Percentiles rank a stretch among this genome's conserved stretches.
phyloP scores from a whole-genome alignment of 116 monocot species.

The Papilionanthe hybrid region DNA sequence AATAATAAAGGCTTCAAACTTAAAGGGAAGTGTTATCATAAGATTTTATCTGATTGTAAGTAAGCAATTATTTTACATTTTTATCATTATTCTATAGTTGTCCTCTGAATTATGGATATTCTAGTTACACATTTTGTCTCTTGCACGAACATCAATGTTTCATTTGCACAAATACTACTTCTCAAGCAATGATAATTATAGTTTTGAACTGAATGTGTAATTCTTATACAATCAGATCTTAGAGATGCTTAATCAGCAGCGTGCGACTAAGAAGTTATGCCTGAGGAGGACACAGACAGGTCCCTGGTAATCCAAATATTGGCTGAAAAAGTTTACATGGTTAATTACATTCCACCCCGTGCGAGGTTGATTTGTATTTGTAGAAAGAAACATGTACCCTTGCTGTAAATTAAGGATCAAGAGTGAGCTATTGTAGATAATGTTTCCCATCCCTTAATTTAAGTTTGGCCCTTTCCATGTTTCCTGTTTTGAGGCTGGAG shows the following conservation, averaged over 20 bases:
- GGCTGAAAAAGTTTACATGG: too few relatives aligned
- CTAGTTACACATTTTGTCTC: background rate
- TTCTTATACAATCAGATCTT: background rate
- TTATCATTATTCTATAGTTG: too few relatives aligned
- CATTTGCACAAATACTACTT: too few relatives aligned
- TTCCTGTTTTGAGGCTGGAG: too few relatives aligned
- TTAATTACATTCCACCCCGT: background rate
- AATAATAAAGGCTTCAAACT: too few relatives aligned
- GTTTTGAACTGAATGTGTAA: background rate
- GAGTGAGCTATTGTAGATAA: background rate
- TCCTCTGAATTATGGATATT: too few relatives aligned
- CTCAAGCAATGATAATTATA: too few relatives aligned
- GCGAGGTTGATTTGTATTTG: background rate
- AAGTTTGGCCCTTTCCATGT: background rate
- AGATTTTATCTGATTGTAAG: too few relatives aligned
- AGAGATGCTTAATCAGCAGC: constrained; percentile 8
- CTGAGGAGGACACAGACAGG: constrained; percentile 10
- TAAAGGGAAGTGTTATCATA: too few relatives aligned
- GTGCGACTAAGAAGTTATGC: constrained; percentile 1
- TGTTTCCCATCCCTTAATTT: background rate
- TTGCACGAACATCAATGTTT: background rate
- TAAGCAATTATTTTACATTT: too few relatives aligned
- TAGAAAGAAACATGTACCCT: background rate
- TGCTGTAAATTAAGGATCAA: constrained; percentile 7
- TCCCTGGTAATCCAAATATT: background rate